Conservation (phyloP, 1,139 yeast genomes). For the Pichiaceae sp. region DNA sequence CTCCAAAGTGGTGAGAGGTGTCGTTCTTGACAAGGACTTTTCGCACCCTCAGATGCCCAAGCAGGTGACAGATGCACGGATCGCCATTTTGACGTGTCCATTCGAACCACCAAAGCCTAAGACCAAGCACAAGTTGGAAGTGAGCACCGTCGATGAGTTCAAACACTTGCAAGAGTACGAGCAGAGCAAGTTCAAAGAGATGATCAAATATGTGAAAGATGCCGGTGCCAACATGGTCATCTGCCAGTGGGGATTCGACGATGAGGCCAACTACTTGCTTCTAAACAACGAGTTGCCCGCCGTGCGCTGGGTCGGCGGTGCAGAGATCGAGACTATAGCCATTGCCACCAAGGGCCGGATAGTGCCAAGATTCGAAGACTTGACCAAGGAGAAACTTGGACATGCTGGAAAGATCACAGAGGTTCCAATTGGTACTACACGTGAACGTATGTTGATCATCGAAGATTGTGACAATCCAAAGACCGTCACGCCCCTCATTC, state of each 20-base stretch:
- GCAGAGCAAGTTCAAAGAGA: constrained; percentile 80
- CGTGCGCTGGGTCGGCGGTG: constrained; percentile 98
- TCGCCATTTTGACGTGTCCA: constrained; percentile 95
- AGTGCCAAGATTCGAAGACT: constrained; percentile 94
- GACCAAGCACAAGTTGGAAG: constrained; percentile 94
- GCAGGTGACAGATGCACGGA: constrained; percentile 65
- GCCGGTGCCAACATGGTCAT: constrained; percentile 95
- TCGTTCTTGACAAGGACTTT: constrained; percentile 89
- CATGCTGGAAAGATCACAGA: constrained; percentile 80
- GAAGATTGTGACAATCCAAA: constrained; percentile 84
- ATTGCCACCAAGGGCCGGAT: constrained; percentile 96
- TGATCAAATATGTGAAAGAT: constrained; percentile 79
- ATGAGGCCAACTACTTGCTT: constrained; percentile 92
- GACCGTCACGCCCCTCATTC: constrained; percentile 87
- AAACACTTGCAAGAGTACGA: constrained; percentile 85
- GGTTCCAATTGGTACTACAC: constrained; percentile 91
- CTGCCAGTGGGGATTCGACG: constrained; percentile 99
- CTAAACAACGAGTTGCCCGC: constrained; percentile 87
- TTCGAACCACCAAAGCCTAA: constrained; percentile 99
- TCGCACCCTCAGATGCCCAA: constrained; percentile 99
- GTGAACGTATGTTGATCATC: constrained; percentile 90
- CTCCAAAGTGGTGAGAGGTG: constrained; percentile 80
- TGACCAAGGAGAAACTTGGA: constrained; percentile 76
- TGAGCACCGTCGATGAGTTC: constrained; percentile 87
- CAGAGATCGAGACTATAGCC: constrained; percentile 90